Evolutionary conservation across 2,329 filamentous ascomycete genomes (phyloP).

Genomic region (Diaporthe sp.): DNA sequence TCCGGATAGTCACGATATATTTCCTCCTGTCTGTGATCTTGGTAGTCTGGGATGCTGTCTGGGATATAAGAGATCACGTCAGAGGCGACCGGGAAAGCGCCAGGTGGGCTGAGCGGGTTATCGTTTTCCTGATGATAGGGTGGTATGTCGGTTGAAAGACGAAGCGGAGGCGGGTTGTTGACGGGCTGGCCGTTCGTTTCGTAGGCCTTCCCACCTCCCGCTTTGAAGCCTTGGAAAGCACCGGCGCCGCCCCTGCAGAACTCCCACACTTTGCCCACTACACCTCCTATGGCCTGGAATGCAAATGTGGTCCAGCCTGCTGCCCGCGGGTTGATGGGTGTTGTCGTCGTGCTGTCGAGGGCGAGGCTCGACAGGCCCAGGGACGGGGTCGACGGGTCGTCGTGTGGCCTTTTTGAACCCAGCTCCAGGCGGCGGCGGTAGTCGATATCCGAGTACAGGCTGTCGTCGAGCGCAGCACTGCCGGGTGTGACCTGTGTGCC

Average conservation of each 20-base stretch:
- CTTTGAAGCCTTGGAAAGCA: slow-evolving; percentile 86
- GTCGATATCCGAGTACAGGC: slow-evolving; percentile 68
- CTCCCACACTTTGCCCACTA: slow-evolving; percentile 84
- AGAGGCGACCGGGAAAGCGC: slow-evolving; percentile 11
- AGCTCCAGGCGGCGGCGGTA: slow-evolving; percentile 61
- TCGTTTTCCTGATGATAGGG: slow-evolving; percentile 20
- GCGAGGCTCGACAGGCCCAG: slow-evolving; percentile 49
- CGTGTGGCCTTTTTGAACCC: slow-evolving; percentile 58
- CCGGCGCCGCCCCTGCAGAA: slow-evolving; percentile 81
- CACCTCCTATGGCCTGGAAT: slow-evolving; percentile 72
- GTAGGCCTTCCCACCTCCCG: slow-evolving; percentile 84
- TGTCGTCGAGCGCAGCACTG: slow-evolving; percentile 61
- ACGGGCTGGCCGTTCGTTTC: slow-evolving; percentile 56
- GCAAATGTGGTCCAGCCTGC: slow-evolving; percentile 70
- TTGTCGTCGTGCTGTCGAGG: slow-evolving; percentile 43
- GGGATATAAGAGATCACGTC: slow-evolving; percentile 7
- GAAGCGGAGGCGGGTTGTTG: background rate
- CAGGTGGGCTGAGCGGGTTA: slow-evolving; percentile 25
- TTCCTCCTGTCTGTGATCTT: slow-evolving; percentile 20
- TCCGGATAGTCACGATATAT: slow-evolving; percentile 10
- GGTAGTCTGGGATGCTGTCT: slow-evolving; percentile 26
- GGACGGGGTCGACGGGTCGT: slow-evolving; percentile 52
- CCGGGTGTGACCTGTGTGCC: slow-evolving; percentile 46
- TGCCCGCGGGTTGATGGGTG: slow-evolving; percentile 44
- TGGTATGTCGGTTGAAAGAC: background rate